A percentile compares a stretch with the other conserved stretches of the same genome.
Conservation (phyloP, 768 basidiomycete genomes). For the Lentinula lateritia region DNA sequence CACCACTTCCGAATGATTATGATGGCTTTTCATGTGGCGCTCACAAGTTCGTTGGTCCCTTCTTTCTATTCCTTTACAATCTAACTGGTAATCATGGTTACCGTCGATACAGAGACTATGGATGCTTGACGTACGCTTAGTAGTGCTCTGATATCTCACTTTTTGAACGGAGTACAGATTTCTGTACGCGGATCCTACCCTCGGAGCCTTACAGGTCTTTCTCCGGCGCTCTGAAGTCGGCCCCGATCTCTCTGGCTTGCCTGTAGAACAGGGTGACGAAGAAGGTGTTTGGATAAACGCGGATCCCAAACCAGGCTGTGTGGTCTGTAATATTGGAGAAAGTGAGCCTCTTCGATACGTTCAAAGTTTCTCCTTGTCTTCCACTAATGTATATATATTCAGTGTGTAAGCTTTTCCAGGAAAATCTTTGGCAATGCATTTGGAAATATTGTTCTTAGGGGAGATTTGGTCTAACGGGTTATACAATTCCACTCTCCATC, state of each 20-base stretch:
- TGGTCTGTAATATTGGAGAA: conserved; percentile 91
- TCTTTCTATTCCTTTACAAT: conserved; percentile 1
- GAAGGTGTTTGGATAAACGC: conserved; percentile 78
- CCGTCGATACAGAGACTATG: conserved; percentile 64
- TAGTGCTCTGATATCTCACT: not conserved
- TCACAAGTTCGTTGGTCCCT: conserved; percentile 56
- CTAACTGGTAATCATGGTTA: conserved; percentile 1
- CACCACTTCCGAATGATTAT: conserved; percentile 72
- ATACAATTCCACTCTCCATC: conserved; percentile 85
- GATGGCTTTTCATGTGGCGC: conserved; percentile 88
- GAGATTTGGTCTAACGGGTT: conserved; percentile 87
- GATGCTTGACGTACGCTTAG: conserved; percentile 72
- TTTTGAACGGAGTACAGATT: conserved; percentile 44
- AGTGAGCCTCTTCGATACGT: conserved; percentile 43
- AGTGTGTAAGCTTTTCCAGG: not conserved
- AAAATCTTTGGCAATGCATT: not conserved
- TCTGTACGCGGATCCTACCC: conserved; percentile 78
- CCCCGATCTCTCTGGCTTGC: conserved; percentile 29
- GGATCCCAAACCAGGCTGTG: conserved; percentile 74
- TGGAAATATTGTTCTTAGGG: conserved; percentile 58
- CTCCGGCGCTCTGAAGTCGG: conserved; percentile 34
- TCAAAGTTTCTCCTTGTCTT: not conserved
- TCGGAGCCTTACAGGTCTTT: conserved; percentile 79
- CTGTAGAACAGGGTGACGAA: conserved; percentile 47
- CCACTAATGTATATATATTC: not conserved